phyloP scores from a whole-genome alignment of 2,329 filamentous ascomycete species.

The Xylaria sp. region DNA sequence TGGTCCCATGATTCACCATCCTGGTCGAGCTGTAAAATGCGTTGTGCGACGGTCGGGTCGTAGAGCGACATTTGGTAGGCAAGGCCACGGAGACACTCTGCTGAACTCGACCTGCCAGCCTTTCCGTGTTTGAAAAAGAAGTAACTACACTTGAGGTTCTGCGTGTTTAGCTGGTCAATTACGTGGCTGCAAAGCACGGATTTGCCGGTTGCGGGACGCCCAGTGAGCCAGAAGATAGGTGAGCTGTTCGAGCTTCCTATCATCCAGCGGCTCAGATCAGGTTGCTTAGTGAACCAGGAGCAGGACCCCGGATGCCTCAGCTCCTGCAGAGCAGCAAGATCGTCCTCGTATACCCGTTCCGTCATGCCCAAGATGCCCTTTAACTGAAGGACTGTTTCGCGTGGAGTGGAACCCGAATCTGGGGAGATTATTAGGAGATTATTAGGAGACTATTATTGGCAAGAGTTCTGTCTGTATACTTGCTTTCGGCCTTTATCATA shows the following conservation, averaged over 20 bases:
- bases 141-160: slow-evolving; percentile 35
- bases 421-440: no score
- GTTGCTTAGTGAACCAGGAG: slow-evolving; percentile 39
- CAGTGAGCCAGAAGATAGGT: slow-evolving; percentile 41
- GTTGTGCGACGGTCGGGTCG: slow-evolving; percentile 30
- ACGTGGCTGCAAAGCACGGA: slow-evolving; percentile 44
- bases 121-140: slow-evolving; percentile 40
- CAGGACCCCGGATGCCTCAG: slow-evolving; percentile 41
- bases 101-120: slow-evolving; percentile 31
- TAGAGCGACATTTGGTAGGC: slow-evolving; percentile 41
- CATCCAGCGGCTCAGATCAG: slow-evolving; percentile 35
- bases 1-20: slow-evolving; percentile 33
- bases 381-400: slow-evolving; percentile 26
- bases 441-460: slow-evolving; percentile 15
- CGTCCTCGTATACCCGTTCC: slow-evolving; percentile 33
- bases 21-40: slow-evolving; percentile 29
- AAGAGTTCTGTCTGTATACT: slow-evolving; percentile 7
- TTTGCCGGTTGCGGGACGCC: slow-evolving; percentile 44
- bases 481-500: slow-evolving; percentile 25
- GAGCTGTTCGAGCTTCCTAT: slow-evolving; percentile 15
- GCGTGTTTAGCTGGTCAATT: slow-evolving; percentile 36
- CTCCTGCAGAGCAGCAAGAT: slow-evolving; percentile 34
- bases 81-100: slow-evolving; percentile 37
- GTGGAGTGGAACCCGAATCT: slow-evolving; percentile 10
- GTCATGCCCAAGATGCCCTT: slow-evolving; percentile 30